Conservation (phyloP, 495 filamentous ascomycete species). For the Cryomyces minteri region DNA sequence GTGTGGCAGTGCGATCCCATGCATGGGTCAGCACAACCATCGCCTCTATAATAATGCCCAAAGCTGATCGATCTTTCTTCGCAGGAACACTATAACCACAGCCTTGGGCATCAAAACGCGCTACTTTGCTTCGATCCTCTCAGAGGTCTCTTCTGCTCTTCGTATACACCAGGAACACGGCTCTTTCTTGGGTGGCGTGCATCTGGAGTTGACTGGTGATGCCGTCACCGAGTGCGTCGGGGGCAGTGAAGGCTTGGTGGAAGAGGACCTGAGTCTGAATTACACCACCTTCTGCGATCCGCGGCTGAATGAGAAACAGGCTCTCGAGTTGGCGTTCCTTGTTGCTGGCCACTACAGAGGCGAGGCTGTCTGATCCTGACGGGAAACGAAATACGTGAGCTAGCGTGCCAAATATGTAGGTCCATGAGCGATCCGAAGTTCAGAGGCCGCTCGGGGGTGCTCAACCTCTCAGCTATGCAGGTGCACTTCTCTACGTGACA, state of each 20-base stretch:
- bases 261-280: slow-evolving; percentile 69
- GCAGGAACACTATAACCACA: slow-evolving; percentile 48
- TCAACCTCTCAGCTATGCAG: too few relatives aligned
- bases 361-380: too few relatives aligned
- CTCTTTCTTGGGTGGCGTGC: slow-evolving; percentile 80
- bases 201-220: slow-evolving; percentile 88
- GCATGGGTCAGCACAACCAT: slow-evolving; percentile 46
- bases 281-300: slow-evolving; percentile 96
- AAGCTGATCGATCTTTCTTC: background rate
- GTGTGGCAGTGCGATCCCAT: slow-evolving; percentile 99
- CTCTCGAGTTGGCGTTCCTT: slow-evolving; percentile 84
- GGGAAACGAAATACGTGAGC: too few relatives aligned
- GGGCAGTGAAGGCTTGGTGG: slow-evolving; percentile 69
- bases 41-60: background rate
- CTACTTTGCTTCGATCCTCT: slow-evolving; percentile 68
- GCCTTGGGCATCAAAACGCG: slow-evolving; percentile 70
- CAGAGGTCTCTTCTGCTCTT: slow-evolving; percentile 62
- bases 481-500: too few relatives aligned
- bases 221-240: slow-evolving; percentile 93
- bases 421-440: too few relatives aligned
- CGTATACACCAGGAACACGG: slow-evolving; percentile 66
- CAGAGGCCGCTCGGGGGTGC: too few relatives aligned
- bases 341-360: slow-evolving; percentile 67
- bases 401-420: too few relatives aligned
- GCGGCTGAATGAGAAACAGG: slow-evolving; percentile 90